Evolutionary conservation across 768 basidiomycete species (phyloP).

Genomic region (Amanita pallidorosea): DNA sequence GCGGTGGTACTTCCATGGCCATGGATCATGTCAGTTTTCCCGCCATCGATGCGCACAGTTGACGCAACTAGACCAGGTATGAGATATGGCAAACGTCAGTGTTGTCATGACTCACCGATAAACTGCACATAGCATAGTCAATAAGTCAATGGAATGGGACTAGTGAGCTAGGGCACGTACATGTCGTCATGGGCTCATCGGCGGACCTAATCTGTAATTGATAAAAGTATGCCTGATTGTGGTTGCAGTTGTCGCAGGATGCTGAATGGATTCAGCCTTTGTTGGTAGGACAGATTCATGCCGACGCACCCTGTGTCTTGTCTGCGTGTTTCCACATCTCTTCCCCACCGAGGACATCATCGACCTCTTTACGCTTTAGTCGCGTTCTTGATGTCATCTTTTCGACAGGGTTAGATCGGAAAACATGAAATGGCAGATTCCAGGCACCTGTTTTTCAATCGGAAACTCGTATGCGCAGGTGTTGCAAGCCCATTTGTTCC

Average conservation of each 20-base stretch:
- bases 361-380: conserved; percentile 81
- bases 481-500: conserved; percentile 90
- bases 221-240: conserved; percentile 82
- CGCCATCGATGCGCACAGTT: conserved; percentile 60
- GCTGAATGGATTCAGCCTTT: conserved; percentile 20
- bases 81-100: not conserved
- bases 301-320: conserved; percentile 53
- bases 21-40: conserved; percentile 35
- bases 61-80: conserved; percentile 34
- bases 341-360: conserved; percentile 92
- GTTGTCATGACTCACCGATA: conserved; percentile 36
- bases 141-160: not conserved
- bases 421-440: not conserved
- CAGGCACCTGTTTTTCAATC: conserved; percentile 66
- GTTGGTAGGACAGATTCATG: not conserved
- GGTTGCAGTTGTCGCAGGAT: conserved; percentile 71
- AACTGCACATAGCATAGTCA: conserved; percentile 24
- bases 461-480: conserved; percentile 95
- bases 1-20: not conserved
- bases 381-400: conserved; percentile 89
- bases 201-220: conserved; percentile 94
- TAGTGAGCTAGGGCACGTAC: conserved; percentile 21
- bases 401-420: not conserved
- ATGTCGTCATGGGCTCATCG: conserved; percentile 82
- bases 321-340: conserved; percentile 94